Percentiles rank a stretch among this genome's conserved stretches.
phyloP scores from a whole-genome alignment of 345 rosid species.

The Brassica rapa region DNA sequence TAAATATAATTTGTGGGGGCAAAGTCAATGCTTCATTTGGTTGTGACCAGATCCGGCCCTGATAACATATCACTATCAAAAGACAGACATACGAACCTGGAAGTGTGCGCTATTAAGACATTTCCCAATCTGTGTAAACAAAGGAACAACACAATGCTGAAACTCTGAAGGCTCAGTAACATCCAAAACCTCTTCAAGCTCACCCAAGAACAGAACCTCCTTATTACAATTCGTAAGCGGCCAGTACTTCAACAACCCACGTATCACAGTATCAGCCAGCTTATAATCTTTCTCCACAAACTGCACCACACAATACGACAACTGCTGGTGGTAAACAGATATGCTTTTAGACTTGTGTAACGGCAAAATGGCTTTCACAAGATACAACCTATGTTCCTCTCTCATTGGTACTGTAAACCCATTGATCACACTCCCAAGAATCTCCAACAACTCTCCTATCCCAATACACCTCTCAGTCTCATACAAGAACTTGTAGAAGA shows the following conservation, averaged over 20 bases:
- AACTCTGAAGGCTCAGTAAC: slow-evolving; percentile 44
- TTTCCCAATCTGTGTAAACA: slow-evolving; percentile 51
- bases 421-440: slow-evolving; percentile 50
- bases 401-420: slow-evolving; percentile 54
- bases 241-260: slow-evolving; percentile 56
- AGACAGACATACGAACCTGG: slow-evolving; percentile 40
- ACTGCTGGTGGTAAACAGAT: slow-evolving; percentile 45
- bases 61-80: neutral
- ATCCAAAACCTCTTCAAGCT: slow-evolving; percentile 52
- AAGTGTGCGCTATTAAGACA: slow-evolving; percentile 54
- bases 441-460: slow-evolving; percentile 52
- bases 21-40: no score
- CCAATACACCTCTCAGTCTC: slow-evolving; percentile 54
- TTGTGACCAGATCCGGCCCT: no score
- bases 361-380: slow-evolving; percentile 50
- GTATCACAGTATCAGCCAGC: slow-evolving; percentile 48
- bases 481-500: slow-evolving; percentile 45
- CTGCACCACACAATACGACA: slow-evolving; percentile 48
- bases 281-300: slow-evolving; percentile 55
- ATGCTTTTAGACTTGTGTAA: slow-evolving; percentile 49
- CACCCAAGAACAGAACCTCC: slow-evolving; percentile 53
- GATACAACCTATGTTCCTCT: slow-evolving; percentile 52
- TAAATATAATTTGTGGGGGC: no score
- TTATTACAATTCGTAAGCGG: slow-evolving; percentile 51
- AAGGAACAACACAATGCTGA: slow-evolving; percentile 46